These are phyloP conservation scores for Aspergillus fumigatiaffinis DNA, from an alignment of 2,329 filamentous ascomycete species.

Conservation along the genomic window DNA sequence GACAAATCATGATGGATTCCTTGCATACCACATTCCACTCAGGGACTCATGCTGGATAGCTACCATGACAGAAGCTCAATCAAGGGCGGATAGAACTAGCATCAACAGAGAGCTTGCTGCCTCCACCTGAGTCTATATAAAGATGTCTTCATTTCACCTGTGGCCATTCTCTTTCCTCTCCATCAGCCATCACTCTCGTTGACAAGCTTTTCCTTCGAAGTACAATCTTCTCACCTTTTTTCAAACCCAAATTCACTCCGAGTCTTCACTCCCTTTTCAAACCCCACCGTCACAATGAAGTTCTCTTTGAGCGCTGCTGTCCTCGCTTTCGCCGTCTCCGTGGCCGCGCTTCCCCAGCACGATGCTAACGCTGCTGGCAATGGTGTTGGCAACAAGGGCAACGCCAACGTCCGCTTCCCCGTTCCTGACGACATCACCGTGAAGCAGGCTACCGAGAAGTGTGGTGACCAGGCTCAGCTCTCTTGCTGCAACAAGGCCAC, in stretches of 20 bases:
- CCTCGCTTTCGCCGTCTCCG: conserved; percentile 33
- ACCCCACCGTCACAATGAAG: conserved; percentile 36
- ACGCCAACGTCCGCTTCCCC: conserved; percentile 31
- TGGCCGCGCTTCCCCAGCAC: conserved; percentile 25
- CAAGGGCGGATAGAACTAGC: conserved; percentile 5
- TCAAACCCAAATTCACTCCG: not conserved
- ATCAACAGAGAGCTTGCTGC: conserved; percentile 14
- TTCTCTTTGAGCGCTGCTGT: conserved; percentile 32
- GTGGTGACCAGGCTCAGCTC: conserved; percentile 36
- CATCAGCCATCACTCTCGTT: conserved; percentile 32
- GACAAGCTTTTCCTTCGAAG: conserved; percentile 21
- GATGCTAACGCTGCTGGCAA: conserved; percentile 20
- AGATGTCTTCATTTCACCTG: conserved; percentile 15
- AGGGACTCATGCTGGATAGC: conserved; percentile 7
- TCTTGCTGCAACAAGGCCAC: conserved; percentile 39
- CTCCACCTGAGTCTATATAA: conserved; percentile 32
- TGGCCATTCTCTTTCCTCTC: conserved; percentile 15
- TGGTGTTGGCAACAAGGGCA: conserved; percentile 29
- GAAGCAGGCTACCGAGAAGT: conserved; percentile 37
- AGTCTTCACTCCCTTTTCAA: conserved; percentile 23
- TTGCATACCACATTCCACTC: conserved; percentile 31
- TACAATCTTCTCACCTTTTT: conserved; percentile 20
- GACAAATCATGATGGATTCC: conserved; percentile 7
- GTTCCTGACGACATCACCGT: conserved; percentile 30
- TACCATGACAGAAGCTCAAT: conserved; percentile 7